These are phyloP conservation scores for Gynandropsis gynandra DNA, from an alignment of 345 rosid species.

Conservation along the genomic window DNA sequence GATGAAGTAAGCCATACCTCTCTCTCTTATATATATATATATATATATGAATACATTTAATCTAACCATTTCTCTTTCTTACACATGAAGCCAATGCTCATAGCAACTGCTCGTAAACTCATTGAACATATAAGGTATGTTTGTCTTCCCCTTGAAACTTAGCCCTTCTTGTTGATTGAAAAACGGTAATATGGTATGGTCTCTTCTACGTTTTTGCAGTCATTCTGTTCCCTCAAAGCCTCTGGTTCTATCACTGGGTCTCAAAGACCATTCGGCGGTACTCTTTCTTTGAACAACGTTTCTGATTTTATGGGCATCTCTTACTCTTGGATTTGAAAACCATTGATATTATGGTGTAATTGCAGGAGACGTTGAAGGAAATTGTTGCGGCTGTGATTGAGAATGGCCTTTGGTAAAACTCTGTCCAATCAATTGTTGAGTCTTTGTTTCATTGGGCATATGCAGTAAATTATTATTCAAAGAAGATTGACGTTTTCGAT, in stretches of 20 bases:
- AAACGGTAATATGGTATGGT: not conserved
- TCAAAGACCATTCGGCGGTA: slow-evolving; percentile 83
- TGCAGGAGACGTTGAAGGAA: slow-evolving; percentile 78
- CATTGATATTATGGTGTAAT: not conserved
- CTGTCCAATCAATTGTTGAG: no score
- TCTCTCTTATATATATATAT: not conserved
- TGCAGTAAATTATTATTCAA: no score
- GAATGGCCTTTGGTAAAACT: slow-evolving; percentile 58
- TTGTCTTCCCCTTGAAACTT: slow-evolving; percentile 6
- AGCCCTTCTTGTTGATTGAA: slow-evolving; percentile 11
- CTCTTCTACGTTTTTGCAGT: slow-evolving; percentile 29
- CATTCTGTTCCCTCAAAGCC: slow-evolving; percentile 50
- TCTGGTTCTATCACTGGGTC: slow-evolving; percentile 80
- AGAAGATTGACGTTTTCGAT: no score
- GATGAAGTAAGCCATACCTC: slow-evolving; percentile 50
- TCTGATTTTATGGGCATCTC: not conserved
- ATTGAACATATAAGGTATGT: slow-evolving; percentile 76
- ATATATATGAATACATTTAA: not conserved
- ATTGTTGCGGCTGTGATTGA: slow-evolving; percentile 57
- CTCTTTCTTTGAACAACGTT: not conserved
- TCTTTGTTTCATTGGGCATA: no score
- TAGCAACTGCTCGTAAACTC: slow-evolving; percentile 74
- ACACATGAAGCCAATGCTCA: slow-evolving; percentile 63
- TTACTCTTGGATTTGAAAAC: not conserved
- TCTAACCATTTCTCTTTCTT: slow-evolving; percentile 7